Conservation (phyloP, 768 basidiomycete genomes). For the Amanita inopinata region DNA sequence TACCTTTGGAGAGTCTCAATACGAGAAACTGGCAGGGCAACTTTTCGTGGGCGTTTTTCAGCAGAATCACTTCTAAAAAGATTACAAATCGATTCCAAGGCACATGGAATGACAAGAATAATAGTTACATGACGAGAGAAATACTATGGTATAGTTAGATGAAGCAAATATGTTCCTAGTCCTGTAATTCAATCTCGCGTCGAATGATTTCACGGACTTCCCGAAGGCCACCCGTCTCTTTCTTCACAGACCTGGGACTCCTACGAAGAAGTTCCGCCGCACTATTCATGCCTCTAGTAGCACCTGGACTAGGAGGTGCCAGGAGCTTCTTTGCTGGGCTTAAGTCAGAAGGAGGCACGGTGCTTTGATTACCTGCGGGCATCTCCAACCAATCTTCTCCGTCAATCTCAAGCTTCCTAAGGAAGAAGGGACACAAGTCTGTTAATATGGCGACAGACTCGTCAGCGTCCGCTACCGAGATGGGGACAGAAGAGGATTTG, state of each 20-base stretch:
- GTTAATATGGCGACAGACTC: conserved; percentile 63
- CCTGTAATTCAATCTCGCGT: conserved; percentile 64
- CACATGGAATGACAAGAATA: no score
- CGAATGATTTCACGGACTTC: conserved; percentile 78
- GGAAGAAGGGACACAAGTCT: conserved; percentile 72
- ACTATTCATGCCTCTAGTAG: conserved; percentile 39
- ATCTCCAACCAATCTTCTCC: conserved; percentile 54
- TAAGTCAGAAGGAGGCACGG: conserved; percentile 17
- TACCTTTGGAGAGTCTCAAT: no score
- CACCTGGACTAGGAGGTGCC: conserved; percentile 40
- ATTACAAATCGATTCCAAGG: conserved; percentile 15
- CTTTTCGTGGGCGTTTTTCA: no score
- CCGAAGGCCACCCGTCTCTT: conserved; percentile 63
- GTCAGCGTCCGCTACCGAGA: conserved; percentile 67
- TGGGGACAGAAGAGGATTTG: conserved; percentile 75
- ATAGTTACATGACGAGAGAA: conserved; percentile 15
- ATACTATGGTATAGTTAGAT: conserved; percentile 15
- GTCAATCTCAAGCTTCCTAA: conserved; percentile 51
- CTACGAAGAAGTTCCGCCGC: conserved; percentile 51
- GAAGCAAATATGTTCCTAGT: conserved; percentile 30
- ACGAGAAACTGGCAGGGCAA: no score
- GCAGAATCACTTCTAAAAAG: no score
- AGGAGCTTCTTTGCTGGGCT: conserved; percentile 31
- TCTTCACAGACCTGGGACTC: conserved; percentile 65
- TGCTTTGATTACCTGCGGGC: conserved; percentile 34